A percentile compares a stretch with the other conserved stretches of the same genome.
These are phyloP conservation scores for Cornus suecica DNA, from an alignment of 148 eudicot genomes.

Conservation along the genomic window DNA sequence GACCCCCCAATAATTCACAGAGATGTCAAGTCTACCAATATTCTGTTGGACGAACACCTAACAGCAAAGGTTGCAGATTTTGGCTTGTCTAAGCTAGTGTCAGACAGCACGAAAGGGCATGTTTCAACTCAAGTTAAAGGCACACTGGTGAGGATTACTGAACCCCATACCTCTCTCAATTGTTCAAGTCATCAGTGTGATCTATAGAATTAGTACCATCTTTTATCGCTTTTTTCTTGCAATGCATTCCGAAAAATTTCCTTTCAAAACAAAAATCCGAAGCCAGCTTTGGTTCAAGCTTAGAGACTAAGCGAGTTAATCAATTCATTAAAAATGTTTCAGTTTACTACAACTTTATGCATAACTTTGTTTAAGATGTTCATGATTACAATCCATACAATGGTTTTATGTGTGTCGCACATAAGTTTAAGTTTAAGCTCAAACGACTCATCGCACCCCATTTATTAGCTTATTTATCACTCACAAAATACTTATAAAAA, in stretches of 20 bases:
- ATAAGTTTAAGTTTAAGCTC: too few species aligned
- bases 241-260: neutral
- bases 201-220: too few species aligned
- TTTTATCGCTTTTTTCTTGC: too few species aligned
- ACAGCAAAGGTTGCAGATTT: constrained; percentile 93
- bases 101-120: constrained; percentile 63
- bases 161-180: neutral
- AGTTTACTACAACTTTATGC: neutral
- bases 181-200: neutral
- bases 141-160: constrained; percentile 54
- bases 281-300: too few species aligned
- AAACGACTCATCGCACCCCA: too few species aligned
- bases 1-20: constrained; percentile 92
- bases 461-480: too few species aligned
- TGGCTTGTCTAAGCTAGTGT: constrained; percentile 81
- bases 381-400: too few species aligned
- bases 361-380: neutral
- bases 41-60: constrained; percentile 73
- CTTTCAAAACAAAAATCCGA: neutral
- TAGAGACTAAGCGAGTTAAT: neutral
- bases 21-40: constrained; percentile 89
- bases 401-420: too few species aligned
- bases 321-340: neutral
- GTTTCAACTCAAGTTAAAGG: constrained; percentile 99
- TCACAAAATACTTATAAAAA: too few species aligned